phyloP scores from a whole-genome alignment of 495 filamentous ascomycete genomes.

The Echria macrotheca region DNA sequence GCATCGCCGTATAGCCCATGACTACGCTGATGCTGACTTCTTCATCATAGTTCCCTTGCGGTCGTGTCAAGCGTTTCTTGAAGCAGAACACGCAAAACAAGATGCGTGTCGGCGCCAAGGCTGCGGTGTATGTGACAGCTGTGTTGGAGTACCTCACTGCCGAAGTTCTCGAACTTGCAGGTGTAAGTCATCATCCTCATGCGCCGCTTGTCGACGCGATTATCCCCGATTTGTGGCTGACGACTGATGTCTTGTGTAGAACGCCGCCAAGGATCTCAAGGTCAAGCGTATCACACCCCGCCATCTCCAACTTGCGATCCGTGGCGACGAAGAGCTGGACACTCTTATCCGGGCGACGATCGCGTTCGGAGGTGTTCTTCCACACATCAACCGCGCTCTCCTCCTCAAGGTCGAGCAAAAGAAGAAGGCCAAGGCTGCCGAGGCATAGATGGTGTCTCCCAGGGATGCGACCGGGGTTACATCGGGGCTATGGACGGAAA shows the following conservation, averaged over 20 bases:
- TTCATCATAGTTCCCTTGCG: constrained; percentile 80
- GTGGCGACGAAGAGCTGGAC: constrained; percentile 96
- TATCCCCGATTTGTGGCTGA: no score
- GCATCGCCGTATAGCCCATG: not conserved
- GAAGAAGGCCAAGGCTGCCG: constrained; percentile 81
- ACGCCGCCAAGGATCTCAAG: constrained; percentile 98
- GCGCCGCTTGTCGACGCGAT: no score
- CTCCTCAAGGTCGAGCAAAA: constrained; percentile 99
- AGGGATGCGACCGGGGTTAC: no score
- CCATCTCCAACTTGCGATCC: constrained; percentile 95
- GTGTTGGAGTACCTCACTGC: constrained; percentile 98
- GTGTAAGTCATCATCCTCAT: constrained; percentile 46
- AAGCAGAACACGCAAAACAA: constrained; percentile 99
- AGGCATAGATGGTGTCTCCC: no score
- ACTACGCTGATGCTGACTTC: not conserved
- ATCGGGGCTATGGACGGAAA: no score
- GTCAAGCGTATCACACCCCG: constrained; percentile 99
- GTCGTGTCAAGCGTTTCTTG: constrained; percentile 98
- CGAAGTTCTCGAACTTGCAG: constrained; percentile 96
- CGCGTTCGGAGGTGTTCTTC: constrained; percentile 95
- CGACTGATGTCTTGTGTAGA: constrained; percentile 39
- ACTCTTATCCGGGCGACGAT: constrained; percentile 97
- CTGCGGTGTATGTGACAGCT: constrained; percentile 95
- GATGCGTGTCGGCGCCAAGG: constrained; percentile 99
- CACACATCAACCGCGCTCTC: constrained; percentile 96